Evolutionary conservation across 768 basidiomycete genomes (phyloP).

Genomic region (Leccinum olivaceopallidum): DNA sequence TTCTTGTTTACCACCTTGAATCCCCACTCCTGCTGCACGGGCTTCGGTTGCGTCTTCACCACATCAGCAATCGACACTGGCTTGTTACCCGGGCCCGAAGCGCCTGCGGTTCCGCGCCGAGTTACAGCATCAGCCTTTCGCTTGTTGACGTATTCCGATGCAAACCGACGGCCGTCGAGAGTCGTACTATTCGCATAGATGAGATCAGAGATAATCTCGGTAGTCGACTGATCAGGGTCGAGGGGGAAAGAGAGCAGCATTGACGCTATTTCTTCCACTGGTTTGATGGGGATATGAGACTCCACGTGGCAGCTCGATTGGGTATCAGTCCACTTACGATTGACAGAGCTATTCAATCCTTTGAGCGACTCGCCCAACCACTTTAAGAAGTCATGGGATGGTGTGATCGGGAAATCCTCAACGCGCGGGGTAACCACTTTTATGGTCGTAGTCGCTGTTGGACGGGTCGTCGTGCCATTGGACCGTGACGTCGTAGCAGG

Average conservation of each 20-base stretch:
- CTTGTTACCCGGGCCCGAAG: slow-evolving; percentile 41
- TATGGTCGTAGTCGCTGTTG: slow-evolving; percentile 37
- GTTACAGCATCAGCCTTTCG: slow-evolving; percentile 79
- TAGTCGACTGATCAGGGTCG: slow-evolving; percentile 77
- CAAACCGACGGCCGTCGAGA: slow-evolving; percentile 93
- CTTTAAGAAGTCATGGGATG: slow-evolving; percentile 88
- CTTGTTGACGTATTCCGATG: slow-evolving; percentile 84
- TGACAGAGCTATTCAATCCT: slow-evolving; percentile 58
- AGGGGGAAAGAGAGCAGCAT: slow-evolving; percentile 95
- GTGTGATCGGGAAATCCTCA: slow-evolving; percentile 65
- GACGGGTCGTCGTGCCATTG: slow-evolving; percentile 39
- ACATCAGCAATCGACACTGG: slow-evolving; percentile 82
- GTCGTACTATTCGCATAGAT: slow-evolving; percentile 96
- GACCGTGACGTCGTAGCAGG: slow-evolving; percentile 37
- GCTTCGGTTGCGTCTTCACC: slow-evolving; percentile 85
- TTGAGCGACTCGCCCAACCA: slow-evolving; percentile 89
- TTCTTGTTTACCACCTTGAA: slow-evolving; percentile 97
- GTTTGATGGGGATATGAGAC: slow-evolving; percentile 21
- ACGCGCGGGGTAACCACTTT: slow-evolving; percentile 37
- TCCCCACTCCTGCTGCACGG: slow-evolving; percentile 75
- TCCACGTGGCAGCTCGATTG: slow-evolving; percentile 3
- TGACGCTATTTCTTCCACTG: slow-evolving; percentile 94
- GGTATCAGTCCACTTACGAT: slow-evolving; percentile 41
- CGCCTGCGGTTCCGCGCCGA: slow-evolving; percentile 47
- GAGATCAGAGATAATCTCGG: slow-evolving; percentile 92